phyloP scores from a whole-genome alignment of 1,284 basidiomycete species.

The Puccinia novopanici region DNA sequence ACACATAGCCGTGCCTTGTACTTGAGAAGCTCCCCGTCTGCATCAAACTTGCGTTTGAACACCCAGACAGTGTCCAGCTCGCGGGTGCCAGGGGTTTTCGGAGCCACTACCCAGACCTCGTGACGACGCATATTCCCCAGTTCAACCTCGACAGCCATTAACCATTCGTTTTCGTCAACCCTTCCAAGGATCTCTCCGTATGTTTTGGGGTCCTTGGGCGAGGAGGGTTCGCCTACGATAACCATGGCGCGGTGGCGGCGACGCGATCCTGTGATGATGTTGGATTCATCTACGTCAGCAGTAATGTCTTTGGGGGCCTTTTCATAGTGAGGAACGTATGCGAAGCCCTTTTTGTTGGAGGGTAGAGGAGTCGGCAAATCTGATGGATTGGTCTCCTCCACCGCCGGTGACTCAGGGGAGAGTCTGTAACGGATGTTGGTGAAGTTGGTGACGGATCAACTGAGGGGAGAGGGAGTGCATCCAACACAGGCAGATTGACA shows the following conservation, averaged over 20 bases:
- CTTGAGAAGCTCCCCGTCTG: too few relatives aligned
- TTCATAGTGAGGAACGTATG: background rate
- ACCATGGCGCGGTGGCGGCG: background rate
- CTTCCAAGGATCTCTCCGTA: background rate
- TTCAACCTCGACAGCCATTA: background rate
- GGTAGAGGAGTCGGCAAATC: too few relatives aligned
- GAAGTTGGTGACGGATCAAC: too few relatives aligned
- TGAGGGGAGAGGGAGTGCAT: too few relatives aligned
- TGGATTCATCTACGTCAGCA: background rate
- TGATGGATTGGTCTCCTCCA: too few relatives aligned
- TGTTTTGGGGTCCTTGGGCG: background rate
- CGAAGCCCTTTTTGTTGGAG: background rate
- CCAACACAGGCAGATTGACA: background rate
- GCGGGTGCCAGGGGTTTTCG: background rate
- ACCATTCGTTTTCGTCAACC: background rate
- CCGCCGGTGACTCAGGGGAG: too few relatives aligned
- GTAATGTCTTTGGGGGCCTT: conserved; percentile 21
- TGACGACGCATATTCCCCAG: conserved; percentile 1
- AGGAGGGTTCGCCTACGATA: background rate
- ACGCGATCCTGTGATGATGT: background rate
- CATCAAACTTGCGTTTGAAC: too few relatives aligned
- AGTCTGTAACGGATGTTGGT: too few relatives aligned
- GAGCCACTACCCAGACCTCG: too few relatives aligned
- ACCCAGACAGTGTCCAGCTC: conserved; percentile 20
- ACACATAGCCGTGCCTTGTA: too few relatives aligned